These are phyloP conservation scores for Leccinum pseudoinsigne DNA, from an alignment of 1,284 basidiomycete species.

Conservation along the genomic window DNA sequence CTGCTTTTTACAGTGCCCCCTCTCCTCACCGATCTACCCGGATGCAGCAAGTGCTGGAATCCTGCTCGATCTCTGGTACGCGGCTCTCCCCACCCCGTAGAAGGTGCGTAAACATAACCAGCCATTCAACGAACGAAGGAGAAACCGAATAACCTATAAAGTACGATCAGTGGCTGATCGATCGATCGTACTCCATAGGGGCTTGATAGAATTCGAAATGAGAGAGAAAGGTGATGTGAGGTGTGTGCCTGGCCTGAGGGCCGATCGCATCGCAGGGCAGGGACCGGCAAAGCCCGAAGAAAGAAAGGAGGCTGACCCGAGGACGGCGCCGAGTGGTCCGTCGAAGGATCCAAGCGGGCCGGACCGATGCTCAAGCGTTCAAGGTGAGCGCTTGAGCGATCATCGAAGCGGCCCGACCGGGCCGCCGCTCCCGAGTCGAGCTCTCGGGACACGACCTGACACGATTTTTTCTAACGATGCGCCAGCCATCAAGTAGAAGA, in stretches of 20 bases:
- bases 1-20: slow-evolving; percentile 52
- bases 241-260: not conserved
- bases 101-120: slow-evolving; percentile 39
- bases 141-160: too few species aligned
- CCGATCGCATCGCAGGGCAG: not conserved
- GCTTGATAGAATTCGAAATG: too few species aligned
- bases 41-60: slow-evolving; percentile 69
- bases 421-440: not conserved
- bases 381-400: not conserved
- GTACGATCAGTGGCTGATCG: not conserved
- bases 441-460: too few species aligned
- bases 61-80: slow-evolving; percentile 66
- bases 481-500: not conserved
- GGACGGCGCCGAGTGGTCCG: too few species aligned
- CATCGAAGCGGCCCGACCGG: not conserved
- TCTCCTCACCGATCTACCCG: slow-evolving; percentile 71
- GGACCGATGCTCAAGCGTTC: too few species aligned
- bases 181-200: not conserved
- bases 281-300: not conserved
- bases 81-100: slow-evolving; percentile 53
- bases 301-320: too few species aligned
- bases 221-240: too few species aligned
- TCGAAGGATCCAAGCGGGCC: too few species aligned
- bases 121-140: not conserved
- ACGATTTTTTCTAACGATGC: not conserved